Base-by-base conservation (phyloP, 345 rosid species). In the Syzygium aqueum region DNA sequence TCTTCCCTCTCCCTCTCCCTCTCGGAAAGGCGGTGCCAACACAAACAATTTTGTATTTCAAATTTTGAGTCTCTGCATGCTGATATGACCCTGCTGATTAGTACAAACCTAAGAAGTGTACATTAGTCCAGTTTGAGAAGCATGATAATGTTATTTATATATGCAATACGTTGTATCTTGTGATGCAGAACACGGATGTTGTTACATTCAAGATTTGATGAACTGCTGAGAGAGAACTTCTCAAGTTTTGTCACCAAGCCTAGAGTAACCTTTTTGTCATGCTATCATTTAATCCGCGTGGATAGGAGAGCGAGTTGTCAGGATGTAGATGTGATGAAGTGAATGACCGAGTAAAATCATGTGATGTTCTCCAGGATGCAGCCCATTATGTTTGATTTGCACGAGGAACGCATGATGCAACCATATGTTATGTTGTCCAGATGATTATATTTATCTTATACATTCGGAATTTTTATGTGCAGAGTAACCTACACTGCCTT, bases 31-130 rank as follows among this genome's bases (percentile, higher is more conserved):
- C 82, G 5, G 12, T 37, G 25, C 27, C 27, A 3, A 73, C 88
- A 93, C 94, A 37, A 73, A 12, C 49, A 37, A 73, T 73, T 73
- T 73, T 73, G 82, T 73, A 73, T 73, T 73, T 73, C 49, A 73
- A 73, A 73, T 33, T 73, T 37, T 73, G 82, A 73, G 82, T 37
- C 49, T 37, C 5, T 10, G 21, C 49, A 73, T 73, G 25, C 49
- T 73, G 23, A 19, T 43, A 43, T 73, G 80, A 73, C 80, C 80
- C 80, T 40, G 82, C 82, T 19, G 82, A 37, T 37, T 73, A 19
- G 43, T 73, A 33, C 82, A 73, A 40, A 37, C 49, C 46, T 37
- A 33, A 37, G 27, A 73, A 73, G 27, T 73, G 82, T 37, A 73
- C 82, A 37, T 33, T 73, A 73, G 49, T 49, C 27, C 82, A 37